Base-by-base conservation (phyloP, 345 rosid species). In the Toxicodendron radicans region DNA sequence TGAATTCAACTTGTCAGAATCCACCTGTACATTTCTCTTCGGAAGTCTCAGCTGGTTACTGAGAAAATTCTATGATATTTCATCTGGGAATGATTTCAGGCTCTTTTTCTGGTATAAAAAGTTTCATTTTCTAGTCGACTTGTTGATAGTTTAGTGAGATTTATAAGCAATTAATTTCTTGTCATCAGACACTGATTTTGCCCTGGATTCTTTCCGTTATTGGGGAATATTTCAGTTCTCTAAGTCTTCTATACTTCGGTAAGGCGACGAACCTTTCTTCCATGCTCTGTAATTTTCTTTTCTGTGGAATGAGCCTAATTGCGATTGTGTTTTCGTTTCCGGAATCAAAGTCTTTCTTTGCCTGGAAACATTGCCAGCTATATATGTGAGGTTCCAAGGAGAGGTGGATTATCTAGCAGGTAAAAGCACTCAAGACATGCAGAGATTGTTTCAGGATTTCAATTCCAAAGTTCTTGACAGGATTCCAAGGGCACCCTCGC, bases 191-290 rank as follows among this genome's bases (percentile, higher is more conserved):
- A 20, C 48, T 85, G 56, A 70, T 56, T 73, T 73, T 71, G 23
- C 83, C 85, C 7, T 84, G 85, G 89, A 79, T 83, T 43, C 52
- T 89, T 67, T 85, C 91, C 27, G 76, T 77, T 49, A 68, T 82
- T 10, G 85, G 88, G 45, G 80, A 76, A 66, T 72, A 78, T 64
- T 73, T 84, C 74, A 82, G 83, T 78, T 79, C 87, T 58, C 73
- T 81, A 53, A 89, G 79, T 64, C 62, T 89, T 2, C 12, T 83
- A 64, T 89, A 87, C 49, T 70, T 83, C 1, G 83, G 93, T 89
- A 73, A 83, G 86, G 43, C 53, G 24, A n/a, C 30, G 32, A 12
- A 68, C 16, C 2, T n/a, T 68, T 32, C 46, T 68, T 32, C 27
- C 32, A 6, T 33, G n/a, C 30, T 32, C 30, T n/a, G 9, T 24